Evolutionary conservation across 2,329 filamentous ascomycete species (phyloP), one percentile per base, ranked within the genome.

Genomic region (Cladosporium cucumerinum): DNA sequence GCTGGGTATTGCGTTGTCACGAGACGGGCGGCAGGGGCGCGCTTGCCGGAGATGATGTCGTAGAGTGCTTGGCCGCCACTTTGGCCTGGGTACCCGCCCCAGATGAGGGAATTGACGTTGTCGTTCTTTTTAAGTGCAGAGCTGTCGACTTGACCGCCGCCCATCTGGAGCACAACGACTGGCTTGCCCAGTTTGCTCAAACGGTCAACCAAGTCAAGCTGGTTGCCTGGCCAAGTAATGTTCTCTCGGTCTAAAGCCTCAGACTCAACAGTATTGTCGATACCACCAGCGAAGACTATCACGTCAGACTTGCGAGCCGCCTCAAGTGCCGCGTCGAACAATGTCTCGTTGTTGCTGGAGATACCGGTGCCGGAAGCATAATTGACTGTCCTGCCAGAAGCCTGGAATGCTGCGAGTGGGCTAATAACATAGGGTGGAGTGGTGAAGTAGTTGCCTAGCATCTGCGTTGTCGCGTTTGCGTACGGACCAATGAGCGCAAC

Each of bases 401-500:
- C 65, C 61, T 71, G 26, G 6, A 68, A 65, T 2, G 68, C 70
- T n/a, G 54, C 48, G 16, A 72, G 59, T 2, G 70, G 71, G 51
- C 67, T 68, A 51, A 64, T 64, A 3, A 69, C 59, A 61, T 69
- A 71, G 5, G 68, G 69, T 18, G 70, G 57, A 11, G 58, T 63
- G 16, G 63, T 66, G 65, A 71, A 77, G 73, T 88, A 87, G 68
- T 83, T 84, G 1, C 85, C 85, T 51, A 82, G 82, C 74, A 87
- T 79, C 65, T 85, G 79, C 14, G 74, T 76, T 0, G 83, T 83
- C 10, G 82, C 82, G 58, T 84, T 84, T 5, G 82, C 84, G 78
- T 84, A 87, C 26, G 81, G 81, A 0, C 85, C 85, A 26, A 87
- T 75, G 52, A 87, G 75, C 1, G 82, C 85, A 2, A 87, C 75